Conservation (phyloP, 129 eudicot species). For the Flaveria trinervia region DNA sequence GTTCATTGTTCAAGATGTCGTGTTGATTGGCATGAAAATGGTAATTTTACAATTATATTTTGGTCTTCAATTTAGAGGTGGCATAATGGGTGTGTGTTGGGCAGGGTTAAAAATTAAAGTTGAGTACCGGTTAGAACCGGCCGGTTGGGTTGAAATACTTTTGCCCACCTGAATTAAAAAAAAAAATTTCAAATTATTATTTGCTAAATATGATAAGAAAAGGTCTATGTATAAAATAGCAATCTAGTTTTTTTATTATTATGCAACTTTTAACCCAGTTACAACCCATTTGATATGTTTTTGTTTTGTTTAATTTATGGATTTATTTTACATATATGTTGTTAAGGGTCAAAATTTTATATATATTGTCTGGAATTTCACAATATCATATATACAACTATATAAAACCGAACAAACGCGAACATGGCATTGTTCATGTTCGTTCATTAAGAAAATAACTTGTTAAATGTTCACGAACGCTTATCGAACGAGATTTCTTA, state of each 20-base stretch:
- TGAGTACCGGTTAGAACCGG: not conserved
- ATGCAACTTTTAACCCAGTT: not conserved
- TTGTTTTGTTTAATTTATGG: not conserved
- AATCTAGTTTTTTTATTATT: not conserved
- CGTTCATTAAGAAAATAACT: too few species aligned
- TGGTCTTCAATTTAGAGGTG: not conserved
- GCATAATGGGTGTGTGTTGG: not conserved
- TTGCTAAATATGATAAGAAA: not conserved
- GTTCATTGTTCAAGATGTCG: slow-evolving; percentile 97
- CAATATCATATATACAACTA: not conserved
- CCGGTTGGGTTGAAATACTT: not conserved
- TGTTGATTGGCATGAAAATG: slow-evolving; percentile 95
- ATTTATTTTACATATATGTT: too few species aligned
- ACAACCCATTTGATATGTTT: not conserved
- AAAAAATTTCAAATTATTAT: not conserved
- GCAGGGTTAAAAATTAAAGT: not conserved
- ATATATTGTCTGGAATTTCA: not conserved
- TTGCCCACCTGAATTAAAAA: too few species aligned
- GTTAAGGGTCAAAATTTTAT: too few species aligned
- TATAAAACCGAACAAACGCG: too few species aligned
- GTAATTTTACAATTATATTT: slow-evolving; percentile 33
- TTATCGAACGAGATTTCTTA: too few species aligned
- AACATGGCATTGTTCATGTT: too few species aligned
- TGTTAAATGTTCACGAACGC: too few species aligned
- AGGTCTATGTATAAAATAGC: not conserved